These are phyloP conservation scores for Umbelopsis ramanniana DNA, from an alignment of 192 early-diverging fungal genomes.

Conservation along the genomic window DNA sequence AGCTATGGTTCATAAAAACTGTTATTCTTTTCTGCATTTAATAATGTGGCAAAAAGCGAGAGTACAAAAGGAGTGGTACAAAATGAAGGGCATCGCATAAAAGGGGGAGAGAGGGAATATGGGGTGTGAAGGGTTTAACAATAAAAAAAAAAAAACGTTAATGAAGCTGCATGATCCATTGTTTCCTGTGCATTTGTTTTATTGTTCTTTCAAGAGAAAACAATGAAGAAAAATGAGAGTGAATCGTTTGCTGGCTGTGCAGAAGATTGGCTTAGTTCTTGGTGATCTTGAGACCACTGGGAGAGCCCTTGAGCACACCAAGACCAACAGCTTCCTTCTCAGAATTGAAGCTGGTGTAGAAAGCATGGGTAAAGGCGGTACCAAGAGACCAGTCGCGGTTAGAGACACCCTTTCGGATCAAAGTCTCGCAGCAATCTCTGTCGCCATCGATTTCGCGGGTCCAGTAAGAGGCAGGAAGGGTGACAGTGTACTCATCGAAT, in stretches of 20 bases:
- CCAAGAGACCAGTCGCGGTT: conserved; percentile 39
- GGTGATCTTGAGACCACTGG: conserved; percentile 29
- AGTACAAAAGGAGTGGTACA: conserved; percentile 24
- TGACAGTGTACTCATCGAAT: conserved; percentile 23
- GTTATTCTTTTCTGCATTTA: neutral
- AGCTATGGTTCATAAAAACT: neutral
- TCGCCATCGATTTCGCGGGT: conserved; percentile 30
- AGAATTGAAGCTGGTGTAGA: conserved; percentile 42
- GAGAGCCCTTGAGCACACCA: conserved; percentile 32
- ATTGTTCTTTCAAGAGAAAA: neutral
- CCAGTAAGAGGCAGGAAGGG: conserved; percentile 43
- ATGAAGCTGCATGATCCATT: neutral
- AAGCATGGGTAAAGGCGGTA: conserved; percentile 36
- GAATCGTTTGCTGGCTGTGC: neutral
- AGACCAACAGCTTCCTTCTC: conserved; percentile 37
- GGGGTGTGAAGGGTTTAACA: neutral
- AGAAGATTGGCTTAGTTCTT: neutral
- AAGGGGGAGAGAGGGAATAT: neutral
- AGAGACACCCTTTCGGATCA: conserved; percentile 30
- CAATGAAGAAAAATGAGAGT: neutral
- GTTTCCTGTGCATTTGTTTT: neutral
- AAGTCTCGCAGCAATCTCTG: conserved; percentile 28
- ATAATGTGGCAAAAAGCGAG: conserved; percentile 19
- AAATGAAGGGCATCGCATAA: conserved; percentile 5
- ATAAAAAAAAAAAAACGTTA: neutral